Percentiles rank a stretch among this genome's conserved stretches.
Conservation (phyloP, 2,329 filamentous ascomycete genomes). For the Simplicillium aogashimaense region DNA sequence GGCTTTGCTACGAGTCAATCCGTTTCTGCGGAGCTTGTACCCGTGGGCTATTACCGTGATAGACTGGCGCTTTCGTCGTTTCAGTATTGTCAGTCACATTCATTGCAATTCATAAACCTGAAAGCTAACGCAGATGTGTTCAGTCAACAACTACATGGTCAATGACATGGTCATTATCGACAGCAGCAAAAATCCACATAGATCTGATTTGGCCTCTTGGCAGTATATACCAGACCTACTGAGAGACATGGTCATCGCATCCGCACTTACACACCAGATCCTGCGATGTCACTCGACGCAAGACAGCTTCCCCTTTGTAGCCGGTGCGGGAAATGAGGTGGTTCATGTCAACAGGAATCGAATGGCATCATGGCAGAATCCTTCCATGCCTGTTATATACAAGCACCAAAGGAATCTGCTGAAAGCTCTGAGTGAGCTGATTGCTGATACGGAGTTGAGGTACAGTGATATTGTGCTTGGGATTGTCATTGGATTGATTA, state of each 20-base stretch:
- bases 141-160: conserved; percentile 2
- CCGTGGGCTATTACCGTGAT: neutral
- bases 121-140: no score
- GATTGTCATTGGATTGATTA: conserved; percentile 3
- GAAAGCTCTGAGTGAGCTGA: conserved; percentile 2
- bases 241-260: conserved; percentile 4
- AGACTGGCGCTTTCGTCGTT: neutral
- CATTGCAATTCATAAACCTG: neutral
- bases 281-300: conserved; percentile 2
- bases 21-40: neutral
- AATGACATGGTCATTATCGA: conserved; percentile 9
- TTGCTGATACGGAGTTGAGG: conserved; percentile 1
- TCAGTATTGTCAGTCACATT: no score
- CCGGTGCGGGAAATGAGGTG: neutral
- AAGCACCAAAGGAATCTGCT: conserved; percentile 5
- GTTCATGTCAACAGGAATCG: conserved; percentile 1
- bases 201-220: conserved; percentile 3
- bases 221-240: conserved; percentile 6
- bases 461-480: conserved; percentile 3
- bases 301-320: neutral
- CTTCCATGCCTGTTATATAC: conserved; percentile 4
- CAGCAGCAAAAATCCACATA: conserved; percentile 5
- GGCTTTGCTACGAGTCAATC: neutral
- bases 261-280: conserved; percentile 6
- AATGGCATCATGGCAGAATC: conserved; percentile 3